Evolutionary conservation across 768 basidiomycete species (phyloP).

Genomic region (Ephemerocybe angulata): DNA sequence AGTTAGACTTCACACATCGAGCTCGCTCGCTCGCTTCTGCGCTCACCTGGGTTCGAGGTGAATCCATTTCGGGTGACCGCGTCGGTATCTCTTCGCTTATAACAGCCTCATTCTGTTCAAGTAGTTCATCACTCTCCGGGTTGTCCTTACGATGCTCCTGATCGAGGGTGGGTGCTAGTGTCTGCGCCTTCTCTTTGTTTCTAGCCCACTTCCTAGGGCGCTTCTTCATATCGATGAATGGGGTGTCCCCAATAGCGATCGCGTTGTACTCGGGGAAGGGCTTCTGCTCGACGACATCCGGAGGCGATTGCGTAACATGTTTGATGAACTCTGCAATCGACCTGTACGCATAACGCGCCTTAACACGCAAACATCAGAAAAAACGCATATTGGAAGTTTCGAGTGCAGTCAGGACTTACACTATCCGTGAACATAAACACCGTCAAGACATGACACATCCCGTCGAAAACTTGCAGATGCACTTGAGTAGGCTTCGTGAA

Average conservation of each 20-base stretch:
- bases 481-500: slow-evolving; percentile 59
- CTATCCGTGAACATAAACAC: slow-evolving; percentile 64
- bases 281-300: slow-evolving; percentile 34
- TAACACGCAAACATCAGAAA: no score
- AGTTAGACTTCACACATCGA: no score
- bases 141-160: no score
- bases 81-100: background rate
- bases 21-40: background rate
- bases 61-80: no score
- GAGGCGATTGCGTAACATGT: slow-evolving; percentile 43
- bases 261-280: slow-evolving; percentile 49
- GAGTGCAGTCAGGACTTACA: slow-evolving; percentile 40
- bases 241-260: slow-evolving; percentile 25
- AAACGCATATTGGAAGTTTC: no score
- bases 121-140: background rate
- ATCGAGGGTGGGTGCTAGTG: no score
- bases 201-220: background rate
- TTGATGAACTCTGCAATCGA: slow-evolving; percentile 55
- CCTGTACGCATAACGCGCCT: slow-evolving; percentile 61
- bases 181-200: background rate
- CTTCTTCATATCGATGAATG: background rate
- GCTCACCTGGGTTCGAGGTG: background rate
- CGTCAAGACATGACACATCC: slow-evolving; percentile 72
- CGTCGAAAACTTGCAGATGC: slow-evolving; percentile 74
- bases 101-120: background rate